Evolutionary conservation across 2,329 filamentous ascomycete genomes (phyloP).

Genomic region (Trichoderma asperellum): DNA sequence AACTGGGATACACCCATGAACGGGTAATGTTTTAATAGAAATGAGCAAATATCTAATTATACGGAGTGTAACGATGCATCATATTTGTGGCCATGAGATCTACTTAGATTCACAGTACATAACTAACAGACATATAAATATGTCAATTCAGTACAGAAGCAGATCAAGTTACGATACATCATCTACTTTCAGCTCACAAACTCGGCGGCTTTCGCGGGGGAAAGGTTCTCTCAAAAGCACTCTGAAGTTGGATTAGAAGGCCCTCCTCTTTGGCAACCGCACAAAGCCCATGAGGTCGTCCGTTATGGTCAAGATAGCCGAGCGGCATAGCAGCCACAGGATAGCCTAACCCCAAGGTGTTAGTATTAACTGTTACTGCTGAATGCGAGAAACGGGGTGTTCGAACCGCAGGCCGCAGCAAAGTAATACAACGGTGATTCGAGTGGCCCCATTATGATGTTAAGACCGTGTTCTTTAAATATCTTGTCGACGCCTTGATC

Average conservation of each 20-base stretch:
- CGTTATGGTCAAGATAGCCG: slow-evolving; percentile 28
- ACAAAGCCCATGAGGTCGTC: slow-evolving; percentile 27
- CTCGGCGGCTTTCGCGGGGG: slow-evolving; percentile 14
- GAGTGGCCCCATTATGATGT: slow-evolving; percentile 29
- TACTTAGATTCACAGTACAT: neutral
- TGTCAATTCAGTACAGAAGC: too few species aligned
- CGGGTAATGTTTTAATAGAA: neutral
- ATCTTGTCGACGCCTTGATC: slow-evolving; percentile 27
- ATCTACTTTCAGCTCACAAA: neutral
- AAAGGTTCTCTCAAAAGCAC: slow-evolving; percentile 28
- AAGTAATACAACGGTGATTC: slow-evolving; percentile 11
- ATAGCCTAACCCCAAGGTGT: slow-evolving; percentile 21
- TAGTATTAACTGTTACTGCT: too few species aligned
- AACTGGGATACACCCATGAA: neutral
- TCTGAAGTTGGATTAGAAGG: slow-evolving; percentile 27
- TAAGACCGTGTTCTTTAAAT: slow-evolving; percentile 28
- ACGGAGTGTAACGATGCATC: too few species aligned
- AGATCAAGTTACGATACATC: too few species aligned
- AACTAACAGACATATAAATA: neutral
- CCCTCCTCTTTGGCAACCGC: slow-evolving; percentile 28
- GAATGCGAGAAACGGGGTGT: neutral
- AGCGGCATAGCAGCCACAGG: slow-evolving; percentile 29
- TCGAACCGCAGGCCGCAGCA: neutral
- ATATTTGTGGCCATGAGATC: neutral
- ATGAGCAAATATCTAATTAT: neutral